Evolutionary conservation across 148 eudicot genomes (phyloP), one percentile per base, ranked within the genome.

Genomic region (Pouteria glomerata): DNA sequence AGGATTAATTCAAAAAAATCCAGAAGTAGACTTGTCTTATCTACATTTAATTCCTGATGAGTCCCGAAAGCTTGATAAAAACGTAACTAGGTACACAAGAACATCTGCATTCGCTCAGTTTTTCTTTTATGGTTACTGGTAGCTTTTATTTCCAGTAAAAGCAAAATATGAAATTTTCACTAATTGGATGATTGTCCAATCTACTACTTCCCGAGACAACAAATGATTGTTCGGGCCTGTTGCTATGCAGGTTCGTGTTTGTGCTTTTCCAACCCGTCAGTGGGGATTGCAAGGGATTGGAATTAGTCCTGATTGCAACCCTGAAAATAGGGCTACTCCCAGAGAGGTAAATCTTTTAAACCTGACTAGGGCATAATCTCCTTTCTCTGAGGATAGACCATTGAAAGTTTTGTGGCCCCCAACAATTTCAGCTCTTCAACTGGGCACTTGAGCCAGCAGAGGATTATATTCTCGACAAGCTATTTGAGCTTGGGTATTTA

Each of bases 271-370:
- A 56, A 85, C 90, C 63, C 82, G 82, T 78, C 82, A 71, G 24
- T 78, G 92, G 83, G 91, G 97, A 64, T 47, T 96, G 70, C 71
- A 82, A 86, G 99, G 94, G 69, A 90, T 92, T 34, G 99, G 94
- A 68, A 92, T 96, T 73, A 96, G 96, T 82, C 97, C 99, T n/a
- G 98, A 95, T 75, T 89, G 93, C 82, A 95, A 89, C 83, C 99
- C 99, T 2, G 90, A 85, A 59, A 88, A 82, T 77, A 82, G 88
- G 75, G 97, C 90, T 59, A 80, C 83, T 52, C 82, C 83, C 39
- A 82, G 99, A 70, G 88, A 96, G 99, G 98, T 91, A 82, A n/a
- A 71, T 58, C 31, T 67, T n/a, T n/a, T 71, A 18, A 6, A 30
- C 52, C 69, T 55, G 12, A 57, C 21, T n/a, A 57, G 0, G 1